Evolutionary conservation across 2,329 filamentous ascomycete species (phyloP).

Genomic region (Exutisphaerella laricina): DNA sequence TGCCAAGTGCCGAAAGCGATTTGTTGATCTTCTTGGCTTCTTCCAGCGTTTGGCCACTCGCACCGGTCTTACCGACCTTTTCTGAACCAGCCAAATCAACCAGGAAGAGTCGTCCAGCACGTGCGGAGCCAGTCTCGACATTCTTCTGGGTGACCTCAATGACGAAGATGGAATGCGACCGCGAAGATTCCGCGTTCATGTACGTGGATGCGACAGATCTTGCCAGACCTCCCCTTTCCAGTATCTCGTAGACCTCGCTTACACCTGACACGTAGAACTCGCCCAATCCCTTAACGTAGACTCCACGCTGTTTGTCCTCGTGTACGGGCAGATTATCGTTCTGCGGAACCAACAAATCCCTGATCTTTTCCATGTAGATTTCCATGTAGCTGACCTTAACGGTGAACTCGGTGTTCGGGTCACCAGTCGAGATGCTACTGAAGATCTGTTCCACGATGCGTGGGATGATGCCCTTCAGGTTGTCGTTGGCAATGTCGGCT

Average conservation of each 20-base stretch:
- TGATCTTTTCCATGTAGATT: constrained; percentile 98
- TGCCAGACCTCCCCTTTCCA: constrained; percentile 84
- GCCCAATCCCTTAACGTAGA: constrained; percentile 91
- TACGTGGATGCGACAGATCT: constrained; percentile 94
- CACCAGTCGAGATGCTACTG: constrained; percentile 84
- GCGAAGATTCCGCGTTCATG: constrained; percentile 98
- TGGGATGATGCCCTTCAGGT: constrained; percentile 88
- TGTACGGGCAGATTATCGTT: constrained; percentile 98
- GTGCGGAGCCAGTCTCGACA: constrained; percentile 88
- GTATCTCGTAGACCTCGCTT: constrained; percentile 92
- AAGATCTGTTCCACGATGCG: constrained; percentile 98
- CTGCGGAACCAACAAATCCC: constrained; percentile 83
- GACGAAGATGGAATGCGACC: constrained; percentile 97
- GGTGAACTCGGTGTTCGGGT: constrained; percentile 95
- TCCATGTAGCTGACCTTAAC: constrained; percentile 99
- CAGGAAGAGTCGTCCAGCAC: constrained; percentile 93
- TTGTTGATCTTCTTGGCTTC: constrained; percentile 99
- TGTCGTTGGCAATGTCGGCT: constrained; percentile 84
- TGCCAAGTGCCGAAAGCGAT: constrained; percentile 93
- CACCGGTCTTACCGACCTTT: constrained; percentile 97
- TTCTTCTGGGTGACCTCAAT: constrained; percentile 98
- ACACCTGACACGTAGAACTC: constrained; percentile 96
- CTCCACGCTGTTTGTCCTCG: constrained; percentile 91
- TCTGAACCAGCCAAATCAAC: constrained; percentile 98
- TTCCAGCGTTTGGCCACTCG: constrained; percentile 92